These are phyloP conservation scores for Aegilops bicornis DNA, from an alignment of 176 grass and related monocot genomes.

Conservation along the genomic window DNA sequence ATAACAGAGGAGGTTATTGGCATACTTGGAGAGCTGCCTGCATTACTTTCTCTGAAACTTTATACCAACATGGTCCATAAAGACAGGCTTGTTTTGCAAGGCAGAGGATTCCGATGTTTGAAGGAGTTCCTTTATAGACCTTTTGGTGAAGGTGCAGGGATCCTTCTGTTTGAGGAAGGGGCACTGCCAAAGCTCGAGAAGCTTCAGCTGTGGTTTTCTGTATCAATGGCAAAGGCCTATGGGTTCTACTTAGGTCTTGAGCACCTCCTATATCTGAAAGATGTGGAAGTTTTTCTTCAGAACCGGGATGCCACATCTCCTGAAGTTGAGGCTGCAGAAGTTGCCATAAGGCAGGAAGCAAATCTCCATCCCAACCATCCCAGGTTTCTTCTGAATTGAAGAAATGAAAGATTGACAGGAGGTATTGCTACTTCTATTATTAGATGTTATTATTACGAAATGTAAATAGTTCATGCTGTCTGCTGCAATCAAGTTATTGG, in stretches of 20 bases:
- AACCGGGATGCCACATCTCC: background rate
- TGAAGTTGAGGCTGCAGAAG: background rate
- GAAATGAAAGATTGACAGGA: no score
- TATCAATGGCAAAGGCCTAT: background rate
- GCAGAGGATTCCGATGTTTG: no score
- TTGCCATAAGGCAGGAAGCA: background rate
- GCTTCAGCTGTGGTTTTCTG: accelerated
- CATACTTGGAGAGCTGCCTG: background rate
- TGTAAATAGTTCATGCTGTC: no score
- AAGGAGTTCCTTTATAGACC: accelerated
- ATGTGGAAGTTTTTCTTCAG: background rate
- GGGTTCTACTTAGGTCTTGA: slow-evolving; percentile 5
- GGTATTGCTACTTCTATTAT: no score
- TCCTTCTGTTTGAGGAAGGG: background rate
- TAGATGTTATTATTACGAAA: no score
- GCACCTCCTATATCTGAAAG: background rate
- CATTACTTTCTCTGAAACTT: background rate
- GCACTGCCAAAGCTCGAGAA: background rate
- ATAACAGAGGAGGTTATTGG: background rate
- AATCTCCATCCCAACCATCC: background rate
- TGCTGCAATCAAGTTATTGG: no score
- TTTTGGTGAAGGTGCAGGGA: no score
- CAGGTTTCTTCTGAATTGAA: no score
- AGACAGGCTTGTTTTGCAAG: no score
- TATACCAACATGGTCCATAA: no score